These are phyloP conservation scores for Moesziomyces aphidis DNA, from an alignment of 1,284 basidiomycete genomes.

Conservation along the genomic window DNA sequence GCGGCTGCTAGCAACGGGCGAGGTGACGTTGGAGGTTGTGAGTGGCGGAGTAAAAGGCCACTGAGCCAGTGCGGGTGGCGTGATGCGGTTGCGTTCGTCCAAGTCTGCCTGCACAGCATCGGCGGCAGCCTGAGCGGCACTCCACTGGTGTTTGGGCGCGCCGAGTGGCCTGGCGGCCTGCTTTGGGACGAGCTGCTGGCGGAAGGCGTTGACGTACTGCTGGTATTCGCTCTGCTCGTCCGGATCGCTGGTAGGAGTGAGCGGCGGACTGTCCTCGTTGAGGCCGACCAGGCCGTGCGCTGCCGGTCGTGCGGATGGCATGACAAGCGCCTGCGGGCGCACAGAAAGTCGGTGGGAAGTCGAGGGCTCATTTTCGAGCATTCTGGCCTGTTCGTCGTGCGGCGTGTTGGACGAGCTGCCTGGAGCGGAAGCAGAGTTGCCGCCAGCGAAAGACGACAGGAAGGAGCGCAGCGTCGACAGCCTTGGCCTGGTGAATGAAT, in stretches of 20 bases:
- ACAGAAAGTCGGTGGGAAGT: slow-evolving; percentile 1
- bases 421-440: slow-evolving; percentile 17
- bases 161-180: slow-evolving; percentile 19
- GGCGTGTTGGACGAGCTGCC: slow-evolving; percentile 26
- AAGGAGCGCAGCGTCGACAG: slow-evolving; percentile 48
- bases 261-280: slow-evolving; percentile 59
- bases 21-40: slow-evolving; percentile 35
- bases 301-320: slow-evolving; percentile 57
- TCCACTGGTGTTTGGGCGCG: slow-evolving; percentile 54
- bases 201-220: slow-evolving; percentile 37
- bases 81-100: slow-evolving; percentile 26
- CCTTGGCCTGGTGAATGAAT: slow-evolving; percentile 16
- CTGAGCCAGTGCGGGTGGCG: slow-evolving; percentile 28
- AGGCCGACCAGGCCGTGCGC: slow-evolving; percentile 47
- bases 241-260: slow-evolving; percentile 55
- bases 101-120: slow-evolving; percentile 36
- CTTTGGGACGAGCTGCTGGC: slow-evolving; percentile 20
- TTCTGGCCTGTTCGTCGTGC: slow-evolving; percentile 2
- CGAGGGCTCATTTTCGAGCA: background rate
- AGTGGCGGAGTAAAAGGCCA: slow-evolving; percentile 49
- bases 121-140: slow-evolving; percentile 53
- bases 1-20: slow-evolving; percentile 33
- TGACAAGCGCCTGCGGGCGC: slow-evolving; percentile 46
- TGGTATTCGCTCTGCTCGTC: slow-evolving; percentile 42
- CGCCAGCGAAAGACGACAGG: slow-evolving; percentile 44